phyloP scores from a whole-genome alignment of 139 green algal species.

The Zygnema cylindricum region DNA sequence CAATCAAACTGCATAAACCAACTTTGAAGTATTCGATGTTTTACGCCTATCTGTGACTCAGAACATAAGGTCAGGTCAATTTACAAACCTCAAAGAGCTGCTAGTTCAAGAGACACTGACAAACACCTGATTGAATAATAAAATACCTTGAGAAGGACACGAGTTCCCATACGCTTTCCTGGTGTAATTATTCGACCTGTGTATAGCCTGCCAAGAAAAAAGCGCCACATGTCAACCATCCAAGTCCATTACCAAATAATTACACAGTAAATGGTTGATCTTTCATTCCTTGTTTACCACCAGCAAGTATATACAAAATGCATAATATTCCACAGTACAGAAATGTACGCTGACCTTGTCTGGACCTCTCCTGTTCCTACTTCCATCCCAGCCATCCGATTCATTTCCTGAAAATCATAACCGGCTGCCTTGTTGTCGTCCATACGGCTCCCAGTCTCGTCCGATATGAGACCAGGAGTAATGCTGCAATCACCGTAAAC shows the following conservation, averaged over 20 bases:
- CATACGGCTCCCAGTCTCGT: neutral
- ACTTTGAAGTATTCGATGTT: too few relatives aligned
- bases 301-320: constrained; percentile 3
- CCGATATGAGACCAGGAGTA: neutral
- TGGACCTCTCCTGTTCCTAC: constrained; percentile 20
- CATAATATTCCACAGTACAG: neutral
- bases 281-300: neutral
- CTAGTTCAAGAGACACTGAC: too few relatives aligned
- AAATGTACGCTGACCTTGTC: neutral
- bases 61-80: too few relatives aligned
- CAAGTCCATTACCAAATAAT: neutral
- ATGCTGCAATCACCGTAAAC: too few relatives aligned
- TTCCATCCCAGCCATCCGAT: constrained; percentile 37
- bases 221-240: neutral
- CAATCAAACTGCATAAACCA: too few relatives aligned
- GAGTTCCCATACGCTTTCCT: constrained; percentile 31
- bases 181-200: constrained; percentile 23
- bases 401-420: constrained; percentile 20
- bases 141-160: constrained; percentile 52
- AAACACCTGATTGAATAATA: too few relatives aligned
- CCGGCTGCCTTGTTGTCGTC: constrained; percentile 38
- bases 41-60: too few relatives aligned
- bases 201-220: constrained; percentile 33
- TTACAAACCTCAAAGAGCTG: too few relatives aligned
- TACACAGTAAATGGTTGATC: neutral